Evolutionary conservation across 1,284 basidiomycete species (phyloP).

Genomic region (Athelia psychrophila): DNA sequence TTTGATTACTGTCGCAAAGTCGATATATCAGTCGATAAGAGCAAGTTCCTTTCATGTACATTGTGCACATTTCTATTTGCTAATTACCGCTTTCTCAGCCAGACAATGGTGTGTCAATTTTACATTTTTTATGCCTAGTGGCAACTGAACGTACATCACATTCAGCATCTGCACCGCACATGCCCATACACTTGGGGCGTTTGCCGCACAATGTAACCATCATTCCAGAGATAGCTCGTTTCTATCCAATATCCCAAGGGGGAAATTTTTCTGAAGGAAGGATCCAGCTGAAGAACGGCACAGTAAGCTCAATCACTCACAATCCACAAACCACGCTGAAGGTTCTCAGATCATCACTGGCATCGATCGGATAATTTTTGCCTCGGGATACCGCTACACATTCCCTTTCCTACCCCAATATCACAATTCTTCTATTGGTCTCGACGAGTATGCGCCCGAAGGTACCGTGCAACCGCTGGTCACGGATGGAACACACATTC

Average conservation of each 20-base stretch:
- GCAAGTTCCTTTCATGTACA: constrained; percentile 14
- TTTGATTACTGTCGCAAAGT: constrained; percentile 26
- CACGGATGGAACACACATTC: constrained; percentile 43
- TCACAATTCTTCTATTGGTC: constrained; percentile 28
- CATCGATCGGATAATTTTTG: constrained; percentile 39
- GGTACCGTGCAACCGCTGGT: constrained; percentile 29
- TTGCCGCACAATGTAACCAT: constrained; percentile 27
- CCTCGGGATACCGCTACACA: constrained; percentile 44
- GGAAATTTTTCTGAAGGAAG: constrained; percentile 22
- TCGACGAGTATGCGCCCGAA: constrained; percentile 15
- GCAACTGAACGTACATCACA: constrained; percentile 2
- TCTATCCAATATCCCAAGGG: constrained; percentile 13
- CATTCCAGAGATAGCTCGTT: constrained; percentile 29
- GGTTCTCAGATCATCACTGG: constrained; percentile 30
- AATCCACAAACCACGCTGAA: neutral
- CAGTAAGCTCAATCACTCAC: constrained; percentile 19
- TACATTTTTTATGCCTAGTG: too few relatives aligned
- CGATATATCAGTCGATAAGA: constrained; percentile 33
- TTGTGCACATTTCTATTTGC: neutral
- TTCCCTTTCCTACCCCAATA: constrained; percentile 46
- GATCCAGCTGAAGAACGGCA: constrained; percentile 39
- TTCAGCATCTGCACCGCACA: constrained; percentile 23
- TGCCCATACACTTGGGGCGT: constrained; percentile 15
- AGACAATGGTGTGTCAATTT: neutral
- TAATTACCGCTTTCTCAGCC: neutral